Base-by-base conservation (phyloP, 1,284 basidiomycete genomes). In the Ganoderma sinense region DNA sequence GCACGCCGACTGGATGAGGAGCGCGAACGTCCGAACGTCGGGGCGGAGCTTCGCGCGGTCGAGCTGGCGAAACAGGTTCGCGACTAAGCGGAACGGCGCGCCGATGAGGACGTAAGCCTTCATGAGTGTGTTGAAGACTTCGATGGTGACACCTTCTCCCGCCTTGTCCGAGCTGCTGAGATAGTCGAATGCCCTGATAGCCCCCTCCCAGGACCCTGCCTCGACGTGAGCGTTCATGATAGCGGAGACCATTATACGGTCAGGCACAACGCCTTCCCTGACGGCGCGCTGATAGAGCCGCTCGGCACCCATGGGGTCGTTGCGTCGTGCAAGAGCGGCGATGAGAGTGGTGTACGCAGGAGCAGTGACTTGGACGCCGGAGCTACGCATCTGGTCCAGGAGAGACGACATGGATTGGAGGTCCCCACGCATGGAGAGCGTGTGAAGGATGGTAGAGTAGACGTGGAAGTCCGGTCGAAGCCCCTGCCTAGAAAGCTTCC, bases 201-300 rank as follows among this genome's bases (percentile, higher is more conserved):
- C 94, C 51, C 91, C 89, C 59, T 84, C 80, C 92, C 94, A 97
- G n/a, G 90, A 89, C 0, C 93, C 94, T 2, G 91, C 87, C 77
- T 95, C 91, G 66, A 96, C 91, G 76, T 96, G 90, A 0, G 94
- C 94, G 75, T 96, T 90, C 88, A 99, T 90, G 64, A 98, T 80
- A 4, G 93, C 84, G 13, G 88, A 87, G 75, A 93, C 84, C 84
- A 95, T 89, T 23, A 82, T 80, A 33, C 85, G 84, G 77, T 93
- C 90, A 1, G 94, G 92, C 3, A 80, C 76, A 64, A 95, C 78
- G 3, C 91, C 91, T 59, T 90, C 87, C 13, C 79, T 75, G 33
- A 91, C 68, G 2, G 94, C 93, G 53, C 86, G 87, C 75, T 88
- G 84, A 81, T 93, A 94, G 45, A 95, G 81, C 5, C 84, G 82